Evolutionary conservation across 257 asterid species (phyloP).

Genomic region (Nicotiana obtusifolia): DNA sequence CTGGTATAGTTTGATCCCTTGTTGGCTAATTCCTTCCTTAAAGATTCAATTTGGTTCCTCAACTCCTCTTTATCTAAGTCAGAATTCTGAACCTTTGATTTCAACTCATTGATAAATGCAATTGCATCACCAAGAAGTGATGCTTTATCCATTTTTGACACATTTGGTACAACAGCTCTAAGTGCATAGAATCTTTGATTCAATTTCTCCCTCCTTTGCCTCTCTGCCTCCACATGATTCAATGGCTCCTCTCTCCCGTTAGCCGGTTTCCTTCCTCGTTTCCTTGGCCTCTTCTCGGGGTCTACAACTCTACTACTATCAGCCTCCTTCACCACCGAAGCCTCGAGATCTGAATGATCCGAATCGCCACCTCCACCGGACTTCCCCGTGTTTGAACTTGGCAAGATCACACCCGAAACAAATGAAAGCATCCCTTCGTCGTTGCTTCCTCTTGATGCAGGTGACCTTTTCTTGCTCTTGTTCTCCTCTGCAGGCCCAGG

Average conservation of each 20-base stretch:
- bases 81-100: conserved; percentile 38
- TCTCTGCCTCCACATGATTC: conserved; percentile 90
- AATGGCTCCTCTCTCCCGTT: conserved; percentile 88
- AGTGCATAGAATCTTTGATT: conserved; percentile 78
- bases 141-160: conserved; percentile 90
- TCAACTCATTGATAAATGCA: conserved; percentile 65
- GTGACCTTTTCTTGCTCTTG: conserved; percentile 43
- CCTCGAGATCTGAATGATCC: conserved; percentile 80
- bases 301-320: conserved; percentile 60
- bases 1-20: conserved; percentile 21
- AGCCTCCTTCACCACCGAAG: conserved; percentile 65
- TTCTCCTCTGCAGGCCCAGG: conserved; percentile 8
- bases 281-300: conserved; percentile 63
- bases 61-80: conserved; percentile 53
- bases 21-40: conserved; percentile 40
- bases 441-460: conserved; percentile 42
- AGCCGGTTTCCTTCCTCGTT: conserved; percentile 83
- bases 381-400: conserved; percentile 43
- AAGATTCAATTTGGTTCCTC: conserved; percentile 37
- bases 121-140: conserved; percentile 87
- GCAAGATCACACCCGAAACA: conserved; percentile 52
- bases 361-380: conserved; percentile 40
- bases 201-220: conserved; percentile 89
- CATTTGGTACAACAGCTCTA: conserved; percentile 81
- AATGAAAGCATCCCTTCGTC: conserved; percentile 83